A percentile compares a stretch with the other conserved stretches of the same genome.
These are phyloP conservation scores for Zymoseptoria passerinii DNA, from an alignment of 2,329 filamentous ascomycete species.

Conservation along the genomic window DNA sequence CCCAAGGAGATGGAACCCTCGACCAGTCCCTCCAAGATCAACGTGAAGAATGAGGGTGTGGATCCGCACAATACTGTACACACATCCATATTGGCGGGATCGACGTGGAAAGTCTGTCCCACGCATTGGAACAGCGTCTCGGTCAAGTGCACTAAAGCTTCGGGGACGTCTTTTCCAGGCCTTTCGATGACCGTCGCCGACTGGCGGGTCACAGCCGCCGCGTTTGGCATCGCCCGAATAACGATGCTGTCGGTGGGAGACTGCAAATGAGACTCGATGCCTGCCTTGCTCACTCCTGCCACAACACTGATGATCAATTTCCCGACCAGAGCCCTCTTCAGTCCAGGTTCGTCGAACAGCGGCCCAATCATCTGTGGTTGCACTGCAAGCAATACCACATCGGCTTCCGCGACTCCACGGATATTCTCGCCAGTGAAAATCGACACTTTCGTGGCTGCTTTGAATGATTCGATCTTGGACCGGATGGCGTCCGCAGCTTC, in stretches of 20 bases:
- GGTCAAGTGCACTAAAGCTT: constrained; percentile 40
- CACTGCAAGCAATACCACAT: constrained; percentile 4
- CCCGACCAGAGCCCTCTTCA: neutral
- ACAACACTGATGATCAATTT: constrained; percentile 7
- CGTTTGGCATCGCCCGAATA: constrained; percentile 9
- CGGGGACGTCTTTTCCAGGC: neutral
- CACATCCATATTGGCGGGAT: constrained; percentile 59
- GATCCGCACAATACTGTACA: constrained; percentile 64
- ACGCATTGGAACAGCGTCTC: constrained; percentile 68
- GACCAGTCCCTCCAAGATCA: constrained; percentile 64
- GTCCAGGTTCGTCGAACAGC: constrained; percentile 1
- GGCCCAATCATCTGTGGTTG: constrained; percentile 4
- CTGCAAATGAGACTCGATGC: neutral
- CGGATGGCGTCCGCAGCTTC: constrained; percentile 1
- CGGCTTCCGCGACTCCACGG: neutral
- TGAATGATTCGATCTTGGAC: neutral
- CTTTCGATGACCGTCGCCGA: constrained; percentile 8
- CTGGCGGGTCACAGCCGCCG: constrained; percentile 1
- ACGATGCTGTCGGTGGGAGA: neutral
- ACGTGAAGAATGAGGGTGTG: constrained; percentile 64
- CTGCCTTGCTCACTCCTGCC: constrained; percentile 3
- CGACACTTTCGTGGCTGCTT: neutral
- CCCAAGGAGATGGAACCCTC: constrained; percentile 73
- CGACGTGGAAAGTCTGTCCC: constrained; percentile 61
- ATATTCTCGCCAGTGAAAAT: constrained; percentile 2